phyloP scores from a whole-genome alignment of 2,329 filamentous ascomycete genomes.

The Claviceps fusiformis region DNA sequence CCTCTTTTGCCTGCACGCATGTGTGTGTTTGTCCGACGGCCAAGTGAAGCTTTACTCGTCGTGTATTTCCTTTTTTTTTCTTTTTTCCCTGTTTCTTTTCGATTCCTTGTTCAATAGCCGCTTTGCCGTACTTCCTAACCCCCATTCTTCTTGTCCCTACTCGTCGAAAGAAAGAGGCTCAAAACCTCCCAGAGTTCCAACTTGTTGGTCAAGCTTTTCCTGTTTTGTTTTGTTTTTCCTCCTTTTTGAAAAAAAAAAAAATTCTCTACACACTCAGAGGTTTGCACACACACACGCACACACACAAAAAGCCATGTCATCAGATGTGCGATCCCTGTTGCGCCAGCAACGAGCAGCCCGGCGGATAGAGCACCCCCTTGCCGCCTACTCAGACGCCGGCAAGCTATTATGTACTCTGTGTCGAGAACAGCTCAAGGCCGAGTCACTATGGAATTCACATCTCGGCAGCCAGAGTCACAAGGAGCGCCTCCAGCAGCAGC shows the following conservation, averaged over 20 bases:
- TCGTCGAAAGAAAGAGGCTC: too few species aligned
- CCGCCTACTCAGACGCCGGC: constrained; percentile 53
- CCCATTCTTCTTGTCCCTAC: too few species aligned
- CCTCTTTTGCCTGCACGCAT: background rate
- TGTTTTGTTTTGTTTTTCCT: background rate
- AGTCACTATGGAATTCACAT: constrained; percentile 55
- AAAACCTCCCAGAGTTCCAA: too few species aligned
- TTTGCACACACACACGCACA: background rate
- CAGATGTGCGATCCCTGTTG: constrained; percentile 63
- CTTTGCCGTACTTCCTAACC: too few species aligned
- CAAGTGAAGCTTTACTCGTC: too few species aligned
- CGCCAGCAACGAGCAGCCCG: constrained; percentile 64
- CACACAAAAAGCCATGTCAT: constrained; percentile 39
- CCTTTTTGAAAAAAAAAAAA: background rate
- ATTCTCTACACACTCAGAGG: background rate
- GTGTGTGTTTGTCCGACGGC: background rate
- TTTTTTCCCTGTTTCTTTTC: too few species aligned
- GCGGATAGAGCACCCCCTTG: constrained; percentile 56
- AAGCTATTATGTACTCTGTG: constrained; percentile 57
- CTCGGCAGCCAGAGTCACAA: constrained; percentile 32
- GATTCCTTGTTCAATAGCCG: too few species aligned
- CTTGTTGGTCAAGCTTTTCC: background rate
- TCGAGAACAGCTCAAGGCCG: constrained; percentile 48
- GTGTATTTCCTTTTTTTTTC: too few species aligned
- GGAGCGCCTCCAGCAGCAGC: constrained; percentile 12